phyloP scores from a whole-genome alignment of 2,329 filamentous ascomycete species.

The Sporothrix mexicana region DNA sequence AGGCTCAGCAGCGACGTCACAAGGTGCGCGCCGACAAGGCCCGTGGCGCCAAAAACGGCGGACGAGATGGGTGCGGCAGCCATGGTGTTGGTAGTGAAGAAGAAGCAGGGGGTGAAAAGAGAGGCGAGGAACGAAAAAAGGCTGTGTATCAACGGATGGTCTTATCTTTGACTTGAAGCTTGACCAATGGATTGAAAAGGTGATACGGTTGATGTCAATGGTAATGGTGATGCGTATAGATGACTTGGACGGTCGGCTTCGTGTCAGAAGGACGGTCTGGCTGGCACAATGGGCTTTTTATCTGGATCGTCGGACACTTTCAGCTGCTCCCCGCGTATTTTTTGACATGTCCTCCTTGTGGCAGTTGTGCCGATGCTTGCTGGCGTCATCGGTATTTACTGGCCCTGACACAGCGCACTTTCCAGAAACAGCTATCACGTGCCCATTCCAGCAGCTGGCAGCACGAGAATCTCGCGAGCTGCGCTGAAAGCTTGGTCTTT shows the following conservation, averaged over 20 bases:
- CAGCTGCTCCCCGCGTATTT: background rate
- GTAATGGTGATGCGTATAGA: background rate
- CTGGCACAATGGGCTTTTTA: constrained; percentile 12
- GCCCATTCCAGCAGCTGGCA: background rate
- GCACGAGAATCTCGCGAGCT: background rate
- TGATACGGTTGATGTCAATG: background rate
- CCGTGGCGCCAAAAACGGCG: constrained; percentile 68
- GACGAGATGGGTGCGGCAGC: constrained; percentile 30
- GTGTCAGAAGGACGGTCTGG: no score
- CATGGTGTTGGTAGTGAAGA: background rate
- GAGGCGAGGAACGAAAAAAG: background rate
- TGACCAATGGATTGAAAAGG: background rate
- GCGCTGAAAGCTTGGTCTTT: background rate
- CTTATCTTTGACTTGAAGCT: background rate
- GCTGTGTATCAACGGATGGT: background rate
- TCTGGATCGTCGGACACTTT: constrained; percentile 15
- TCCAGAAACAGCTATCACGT: background rate
- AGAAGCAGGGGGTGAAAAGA: background rate
- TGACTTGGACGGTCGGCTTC: background rate
- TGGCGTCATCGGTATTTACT: constrained; percentile 15
- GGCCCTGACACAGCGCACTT: constrained; percentile 5
- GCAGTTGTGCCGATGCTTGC: constrained; percentile 15
- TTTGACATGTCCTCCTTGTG: background rate
- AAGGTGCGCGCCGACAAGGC: constrained; percentile 75
- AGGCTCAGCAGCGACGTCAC: constrained; percentile 67